Percentiles rank a stretch among this genome's conserved stretches.
phyloP scores from a whole-genome alignment of 306 rosid species.

The Mimosa pudica region DNA sequence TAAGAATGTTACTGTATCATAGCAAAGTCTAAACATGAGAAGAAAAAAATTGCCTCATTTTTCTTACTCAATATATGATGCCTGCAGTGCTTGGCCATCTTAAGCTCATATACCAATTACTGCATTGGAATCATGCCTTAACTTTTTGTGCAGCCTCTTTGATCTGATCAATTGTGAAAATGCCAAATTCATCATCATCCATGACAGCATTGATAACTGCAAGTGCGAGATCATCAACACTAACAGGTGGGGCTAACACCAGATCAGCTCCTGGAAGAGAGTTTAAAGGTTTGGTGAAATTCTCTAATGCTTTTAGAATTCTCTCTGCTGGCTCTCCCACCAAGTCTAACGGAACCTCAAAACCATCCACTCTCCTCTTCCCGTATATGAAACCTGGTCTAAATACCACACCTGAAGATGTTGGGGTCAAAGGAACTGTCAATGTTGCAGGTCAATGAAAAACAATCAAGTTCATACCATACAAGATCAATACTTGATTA shows the following conservation, averaged over 20 bases:
- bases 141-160: conserved; percentile 85
- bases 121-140: conserved; percentile 45
- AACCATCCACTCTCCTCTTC: conserved; percentile 78
- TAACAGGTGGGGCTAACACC: conserved; percentile 81
- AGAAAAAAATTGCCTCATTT: conserved; percentile 16
- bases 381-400: conserved; percentile 94
- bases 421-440: conserved; percentile 31
- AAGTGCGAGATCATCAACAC: conserved; percentile 86
- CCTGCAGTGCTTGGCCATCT: not conserved
- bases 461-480: not conserved
- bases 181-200: conserved; percentile 85
- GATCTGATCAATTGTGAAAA: conserved; percentile 86
- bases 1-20: not conserved
- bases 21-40: not conserved
- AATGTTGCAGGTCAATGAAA: conserved; percentile 14
- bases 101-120: conserved; percentile 16
- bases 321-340: conserved; percentile 83
- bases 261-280: conserved; percentile 92
- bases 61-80: conserved; percentile 5
- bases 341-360: conserved; percentile 83
- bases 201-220: conserved; percentile 71
- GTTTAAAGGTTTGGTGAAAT: conserved; percentile 76
- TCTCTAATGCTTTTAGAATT: conserved; percentile 63
- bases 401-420: conserved; percentile 77
- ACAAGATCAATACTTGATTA: not conserved